Evolutionary conservation across 2,329 filamentous ascomycete species (phyloP), one percentile per base, ranked within the genome.

Genomic region (Colletotrichum scovillei): DNA sequence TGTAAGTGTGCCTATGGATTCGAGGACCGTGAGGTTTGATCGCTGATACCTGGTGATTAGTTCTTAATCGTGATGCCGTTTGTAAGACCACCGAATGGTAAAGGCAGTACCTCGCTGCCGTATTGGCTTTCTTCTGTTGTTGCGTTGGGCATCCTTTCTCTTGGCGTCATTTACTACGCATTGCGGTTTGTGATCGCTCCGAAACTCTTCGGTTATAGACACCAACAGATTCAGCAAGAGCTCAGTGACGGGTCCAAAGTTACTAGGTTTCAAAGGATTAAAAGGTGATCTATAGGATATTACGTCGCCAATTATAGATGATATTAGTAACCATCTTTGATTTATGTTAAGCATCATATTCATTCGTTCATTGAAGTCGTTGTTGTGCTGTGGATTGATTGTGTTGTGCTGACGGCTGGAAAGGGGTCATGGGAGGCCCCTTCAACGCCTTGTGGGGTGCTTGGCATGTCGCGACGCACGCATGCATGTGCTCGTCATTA

Each of bases 71-170:
- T 74, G 2, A 74, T 74, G 72, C 72, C 63, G 1, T 74, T 74
- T 5, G 68, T 72, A 12, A 30, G 72, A 22, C 72, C 68, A 0
- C 68, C 72, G 1, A 67, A 72, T 5, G 72, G 72, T 5, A 72
- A 68, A 26, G 72, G 72, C 19, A 64, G 64, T 42, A 74, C 68
- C 2, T 74, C 72, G 24, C 38, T 74, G 26, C 72, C 68, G 0
- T 68, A 72, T n/a, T 72, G 72, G 72, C 58, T 74, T 14, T 72
- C 72, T 14, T 72, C 72, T 0, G 72, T 74, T 1, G 72, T 74
- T 7, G 68, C 68, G 19, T 64, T 74, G 16, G 53, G 28, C 0
- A 74, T 74, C 1, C 28, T 74, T 24, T 67, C 58, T 1, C 55
- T 74, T 5, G 68, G 72, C 7, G 65, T 68, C 6, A 42, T 74